These are phyloP conservation scores for Neobulgaria alba DNA, from an alignment of 2,329 filamentous ascomycete genomes.

Conservation along the genomic window DNA sequence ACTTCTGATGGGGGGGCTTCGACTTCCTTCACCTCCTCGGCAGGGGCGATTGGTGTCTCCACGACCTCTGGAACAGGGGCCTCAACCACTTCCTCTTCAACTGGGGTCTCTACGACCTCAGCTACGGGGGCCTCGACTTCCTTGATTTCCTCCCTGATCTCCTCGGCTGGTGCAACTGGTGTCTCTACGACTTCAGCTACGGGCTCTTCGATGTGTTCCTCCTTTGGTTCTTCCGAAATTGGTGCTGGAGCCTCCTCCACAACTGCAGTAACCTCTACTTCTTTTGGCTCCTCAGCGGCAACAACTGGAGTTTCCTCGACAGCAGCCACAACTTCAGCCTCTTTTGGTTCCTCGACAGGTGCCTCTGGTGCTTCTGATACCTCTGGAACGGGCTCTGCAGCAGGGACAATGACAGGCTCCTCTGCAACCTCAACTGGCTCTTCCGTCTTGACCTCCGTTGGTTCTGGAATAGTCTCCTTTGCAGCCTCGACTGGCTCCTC, in stretches of 20 bases:
- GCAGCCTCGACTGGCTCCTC: background rate
- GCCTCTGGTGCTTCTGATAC: background rate
- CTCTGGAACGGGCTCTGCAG: background rate
- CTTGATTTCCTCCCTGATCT: background rate
- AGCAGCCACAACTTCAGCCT: background rate
- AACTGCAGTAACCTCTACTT: conserved; percentile 1
- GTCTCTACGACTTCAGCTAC: no score
- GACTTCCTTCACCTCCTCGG: conserved; percentile 3
- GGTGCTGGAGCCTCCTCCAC: conserved; percentile 7
- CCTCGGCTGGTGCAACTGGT: no score
- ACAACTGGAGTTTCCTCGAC: conserved; percentile 1
- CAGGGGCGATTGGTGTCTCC: conserved; percentile 3
- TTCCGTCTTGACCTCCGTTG: background rate
- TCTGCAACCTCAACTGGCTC: background rate
- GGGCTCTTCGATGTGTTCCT: conserved; percentile 1
- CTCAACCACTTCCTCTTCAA: no score
- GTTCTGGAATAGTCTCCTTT: background rate
- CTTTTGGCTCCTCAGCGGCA: background rate
- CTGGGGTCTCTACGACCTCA: background rate
- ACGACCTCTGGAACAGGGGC: conserved; percentile 4
- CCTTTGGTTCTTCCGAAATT: conserved; percentile 6
- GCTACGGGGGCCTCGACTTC: no score
- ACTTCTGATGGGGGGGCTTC: conserved; percentile 4
- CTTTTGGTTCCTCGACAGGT: background rate
- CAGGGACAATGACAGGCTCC: no score